A percentile compares a stretch with the other conserved stretches of the same genome.
Evolutionary conservation across 352 stramenopile species (phyloP).

Genomic region (Globisporangium canariense): DNA sequence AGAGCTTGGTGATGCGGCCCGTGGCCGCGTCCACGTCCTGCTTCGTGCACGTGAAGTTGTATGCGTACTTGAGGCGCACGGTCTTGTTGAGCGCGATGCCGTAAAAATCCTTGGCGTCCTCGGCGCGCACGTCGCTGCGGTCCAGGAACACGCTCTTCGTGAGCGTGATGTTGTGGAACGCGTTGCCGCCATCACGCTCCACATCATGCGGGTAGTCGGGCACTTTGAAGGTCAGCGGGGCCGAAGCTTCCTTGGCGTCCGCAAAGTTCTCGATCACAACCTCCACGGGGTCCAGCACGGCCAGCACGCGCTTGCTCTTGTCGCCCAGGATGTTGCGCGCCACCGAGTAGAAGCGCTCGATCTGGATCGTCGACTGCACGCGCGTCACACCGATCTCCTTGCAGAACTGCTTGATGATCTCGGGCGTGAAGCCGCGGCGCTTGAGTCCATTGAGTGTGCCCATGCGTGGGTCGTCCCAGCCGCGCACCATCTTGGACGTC

Average conservation of each 20-base stretch:
- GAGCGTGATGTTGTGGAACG: conserved; percentile 60
- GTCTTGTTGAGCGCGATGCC: conserved; percentile 94
- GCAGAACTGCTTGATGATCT: conserved; percentile 87
- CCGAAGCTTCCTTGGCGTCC: conserved; percentile 29
- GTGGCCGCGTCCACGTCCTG: conserved; percentile 68
- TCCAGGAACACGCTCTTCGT: conserved; percentile 68
- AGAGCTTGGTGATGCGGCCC: conserved; percentile 52
- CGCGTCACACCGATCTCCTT: conserved; percentile 85
- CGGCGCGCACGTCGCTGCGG: conserved; percentile 59
- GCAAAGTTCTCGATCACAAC: conserved; percentile 71
- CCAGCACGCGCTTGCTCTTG: conserved; percentile 75
- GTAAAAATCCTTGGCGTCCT: conserved; percentile 90
- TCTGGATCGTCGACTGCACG: conserved; percentile 86
- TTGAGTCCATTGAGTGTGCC: conserved; percentile 95
- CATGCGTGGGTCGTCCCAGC: conserved; percentile 96
- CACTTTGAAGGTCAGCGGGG: conserved; percentile 43
- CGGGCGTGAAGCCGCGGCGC: conserved; percentile 79
- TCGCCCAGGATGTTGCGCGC: conserved; percentile 67
- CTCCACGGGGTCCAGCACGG: conserved; percentile 75
- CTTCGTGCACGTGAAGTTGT: conserved; percentile 91
- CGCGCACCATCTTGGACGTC: conserved; percentile 89
- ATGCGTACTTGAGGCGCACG: conserved; percentile 96
- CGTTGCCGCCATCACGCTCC: conserved; percentile 45
- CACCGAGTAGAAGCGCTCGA: conserved; percentile 73
- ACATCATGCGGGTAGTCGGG: conserved; percentile 75